Evolutionary conservation across 2,329 filamentous ascomycete species (phyloP), one percentile per base, ranked within the genome.

Genomic region (Talaromyces atroroseus): DNA sequence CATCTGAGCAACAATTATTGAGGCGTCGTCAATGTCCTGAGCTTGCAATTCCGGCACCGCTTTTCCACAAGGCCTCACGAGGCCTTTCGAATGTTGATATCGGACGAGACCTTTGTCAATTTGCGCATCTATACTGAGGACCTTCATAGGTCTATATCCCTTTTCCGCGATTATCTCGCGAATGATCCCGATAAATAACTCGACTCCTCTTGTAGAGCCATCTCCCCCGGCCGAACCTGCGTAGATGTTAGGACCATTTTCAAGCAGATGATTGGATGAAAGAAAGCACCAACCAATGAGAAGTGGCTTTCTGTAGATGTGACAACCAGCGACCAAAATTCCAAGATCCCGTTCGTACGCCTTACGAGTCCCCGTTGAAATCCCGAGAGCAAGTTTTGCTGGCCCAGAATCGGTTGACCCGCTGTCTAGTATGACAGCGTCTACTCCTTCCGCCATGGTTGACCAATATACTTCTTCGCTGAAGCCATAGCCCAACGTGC

Each of bases 401-500:
- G 65, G 66, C 2, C 66, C 66, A n/a, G 60, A 58, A 48, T 68
- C 66, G 10, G 64, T 67, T 8, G 63, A 66, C 24, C 66, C 66
- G 4, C 52, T 36, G 66, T 73, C 66, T 61, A 58, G 56, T 52
- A 63, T 65, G 40, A 64, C 64, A 40, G 59, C 62, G 46, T 57
- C 46, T 20, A 38, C 38, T 69, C 20, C 0, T 57, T 55, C 42
- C 72, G 69, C 54, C 76, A 64, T 38, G 78, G 72, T 23, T 76
- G 77, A 52, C 77, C 80, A 52, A 68, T 63, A 0, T 57, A 55
- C 40, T 73, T 70, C 55, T 76, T 64, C 36, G 78, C 71, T 26
- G 36, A 24, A 40, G 14, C 77, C 77, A 54, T 78, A 80, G 5
- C 78, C 76, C 12, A 80, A 61, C 74, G 77, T 78, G 34, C 76